Conservation (phyloP, 129 eudicot genomes). For the Helianthus annuus region DNA sequence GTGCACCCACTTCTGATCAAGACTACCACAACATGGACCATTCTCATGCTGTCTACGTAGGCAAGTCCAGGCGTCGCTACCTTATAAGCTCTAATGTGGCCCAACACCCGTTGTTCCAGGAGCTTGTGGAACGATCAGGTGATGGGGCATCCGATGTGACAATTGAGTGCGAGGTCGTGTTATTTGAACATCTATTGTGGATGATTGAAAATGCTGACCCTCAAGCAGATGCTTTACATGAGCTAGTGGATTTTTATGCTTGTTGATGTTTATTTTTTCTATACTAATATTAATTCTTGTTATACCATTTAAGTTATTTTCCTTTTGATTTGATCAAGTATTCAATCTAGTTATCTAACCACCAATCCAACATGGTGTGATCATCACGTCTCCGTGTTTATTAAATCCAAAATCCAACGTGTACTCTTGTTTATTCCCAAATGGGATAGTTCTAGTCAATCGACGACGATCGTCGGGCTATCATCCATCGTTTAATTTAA, state of each 20-base stretch:
- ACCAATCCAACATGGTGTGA: not conserved
- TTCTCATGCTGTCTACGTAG: conserved; percentile 42
- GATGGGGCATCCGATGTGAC: conserved; percentile 27
- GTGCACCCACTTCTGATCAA: conserved; percentile 11
- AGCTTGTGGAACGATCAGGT: conserved; percentile 39
- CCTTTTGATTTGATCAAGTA: conserved; percentile 11
- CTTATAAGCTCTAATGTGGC: conserved; percentile 37
- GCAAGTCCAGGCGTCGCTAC: conserved; percentile 39
- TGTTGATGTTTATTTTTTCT: conserved; percentile 8
- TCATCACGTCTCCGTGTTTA: conserved; percentile 9
- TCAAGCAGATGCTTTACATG: conserved; percentile 37
- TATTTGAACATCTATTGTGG: conserved; percentile 47
- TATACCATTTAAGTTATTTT: not conserved
- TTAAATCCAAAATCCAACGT: not conserved
- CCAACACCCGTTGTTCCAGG: conserved; percentile 41
- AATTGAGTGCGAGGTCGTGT: conserved; percentile 41
- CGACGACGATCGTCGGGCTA: too few species aligned
- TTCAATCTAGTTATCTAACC: not conserved
- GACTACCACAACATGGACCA: conserved; percentile 25
- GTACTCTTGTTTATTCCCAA: not conserved
- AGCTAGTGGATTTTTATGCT: conserved; percentile 35
- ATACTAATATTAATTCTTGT: conserved; percentile 18
- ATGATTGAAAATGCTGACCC: conserved; percentile 45
- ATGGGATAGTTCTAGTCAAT: too few species aligned
- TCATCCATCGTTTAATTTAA: too few species aligned